A percentile compares a stretch with the other conserved stretches of the same genome.
These are phyloP conservation scores for Iris macrosiphon DNA, from an alignment of 106 monocot species.

Conservation along the genomic window DNA sequence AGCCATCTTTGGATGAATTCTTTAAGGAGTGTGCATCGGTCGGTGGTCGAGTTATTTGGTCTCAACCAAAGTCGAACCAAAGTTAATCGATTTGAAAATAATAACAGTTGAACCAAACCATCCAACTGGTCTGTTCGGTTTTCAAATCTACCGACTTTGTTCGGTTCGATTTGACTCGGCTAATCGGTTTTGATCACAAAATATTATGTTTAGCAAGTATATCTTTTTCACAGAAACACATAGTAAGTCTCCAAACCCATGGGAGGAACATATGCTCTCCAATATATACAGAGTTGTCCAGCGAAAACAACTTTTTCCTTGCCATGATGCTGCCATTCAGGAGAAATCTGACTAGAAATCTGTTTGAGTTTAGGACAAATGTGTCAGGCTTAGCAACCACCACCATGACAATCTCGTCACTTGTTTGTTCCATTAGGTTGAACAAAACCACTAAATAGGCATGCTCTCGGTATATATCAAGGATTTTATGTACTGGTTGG, in stretches of 20 bases:
- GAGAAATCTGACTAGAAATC: slow-evolving; percentile 69
- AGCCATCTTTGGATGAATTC: no score
- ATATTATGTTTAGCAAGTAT: slow-evolving; percentile 37
- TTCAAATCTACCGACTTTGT: no score
- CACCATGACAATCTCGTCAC: slow-evolving; percentile 79
- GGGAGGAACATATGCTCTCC: slow-evolving; percentile 80
- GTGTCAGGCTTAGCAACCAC: slow-evolving; percentile 51
- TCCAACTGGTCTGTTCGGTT: no score
- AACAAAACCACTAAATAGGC: slow-evolving; percentile 52
- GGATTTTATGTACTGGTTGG: slow-evolving; percentile 55
- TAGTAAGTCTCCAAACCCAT: slow-evolving; percentile 81
- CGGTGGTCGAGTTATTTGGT: no score
- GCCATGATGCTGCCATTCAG: slow-evolving; percentile 48
- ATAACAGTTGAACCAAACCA: no score
- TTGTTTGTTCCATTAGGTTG: slow-evolving; percentile 70
- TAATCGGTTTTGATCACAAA: no score
- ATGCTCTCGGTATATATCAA: slow-evolving; percentile 34
- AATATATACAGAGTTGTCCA: slow-evolving; percentile 67
- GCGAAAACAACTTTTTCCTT: slow-evolving; percentile 26
- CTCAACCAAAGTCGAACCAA: no score
- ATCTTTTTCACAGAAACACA: slow-evolving; percentile 59
- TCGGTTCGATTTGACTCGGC: no score
- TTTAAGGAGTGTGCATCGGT: no score
- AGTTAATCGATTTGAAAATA: no score
- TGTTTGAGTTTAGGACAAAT: slow-evolving; percentile 53